phyloP scores from a whole-genome alignment of 2,329 filamentous ascomycete genomes.

The Microdochium nivale region DNA sequence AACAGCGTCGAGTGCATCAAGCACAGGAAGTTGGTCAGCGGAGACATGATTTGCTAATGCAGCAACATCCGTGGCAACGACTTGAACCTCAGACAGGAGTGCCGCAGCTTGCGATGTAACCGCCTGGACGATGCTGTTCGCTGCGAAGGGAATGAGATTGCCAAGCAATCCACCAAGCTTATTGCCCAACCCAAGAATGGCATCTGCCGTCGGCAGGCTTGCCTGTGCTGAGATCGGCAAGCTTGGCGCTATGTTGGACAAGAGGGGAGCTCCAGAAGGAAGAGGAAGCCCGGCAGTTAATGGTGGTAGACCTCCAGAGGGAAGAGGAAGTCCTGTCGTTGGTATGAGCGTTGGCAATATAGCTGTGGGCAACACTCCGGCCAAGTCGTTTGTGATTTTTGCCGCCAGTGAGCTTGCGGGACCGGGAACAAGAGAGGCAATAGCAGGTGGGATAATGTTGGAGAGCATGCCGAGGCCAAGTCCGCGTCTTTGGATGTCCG shows the following conservation, averaged over 20 bases:
- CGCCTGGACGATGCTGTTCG: slow-evolving; percentile 9
- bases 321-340: neutral
- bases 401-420: slow-evolving; percentile 6
- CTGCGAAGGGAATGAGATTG: slow-evolving; percentile 5
- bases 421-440: slow-evolving; percentile 8
- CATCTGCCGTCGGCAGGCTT: slow-evolving; percentile 7
- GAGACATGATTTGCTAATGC: slow-evolving; percentile 10
- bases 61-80: slow-evolving; percentile 13
- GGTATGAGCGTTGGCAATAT: neutral
- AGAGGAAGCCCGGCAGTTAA: neutral
- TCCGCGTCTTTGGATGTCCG: neutral
- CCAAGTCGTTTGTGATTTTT: slow-evolving; percentile 7
- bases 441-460: slow-evolving; percentile 5
- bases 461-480: slow-evolving; percentile 7
- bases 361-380: neutral
- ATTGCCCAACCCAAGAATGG: slow-evolving; percentile 6
- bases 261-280: slow-evolving; percentile 8
- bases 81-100: slow-evolving; percentile 9
- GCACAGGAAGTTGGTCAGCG: slow-evolving; percentile 7
- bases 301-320: neutral
- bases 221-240: slow-evolving; percentile 8
- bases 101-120: slow-evolving; percentile 10
- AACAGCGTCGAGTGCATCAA: slow-evolving; percentile 10
- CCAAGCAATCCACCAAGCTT: slow-evolving; percentile 10
- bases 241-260: slow-evolving; percentile 5